These are phyloP conservation scores for Globisporangium canariense DNA, from an alignment of 352 stramenopile species.

Conservation along the genomic window DNA sequence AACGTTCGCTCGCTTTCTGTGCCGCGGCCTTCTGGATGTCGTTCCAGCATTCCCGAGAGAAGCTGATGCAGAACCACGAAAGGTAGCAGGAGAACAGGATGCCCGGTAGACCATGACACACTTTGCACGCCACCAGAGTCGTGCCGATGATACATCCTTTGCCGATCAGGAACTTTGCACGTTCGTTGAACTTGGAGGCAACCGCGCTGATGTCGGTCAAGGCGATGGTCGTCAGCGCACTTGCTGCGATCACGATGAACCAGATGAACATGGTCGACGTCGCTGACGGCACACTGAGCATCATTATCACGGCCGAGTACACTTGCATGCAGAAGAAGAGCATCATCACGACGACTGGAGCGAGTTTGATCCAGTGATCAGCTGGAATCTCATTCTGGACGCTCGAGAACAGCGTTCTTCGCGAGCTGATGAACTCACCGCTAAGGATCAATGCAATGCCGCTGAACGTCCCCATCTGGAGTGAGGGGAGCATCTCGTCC, in stretches of 20 bases:
- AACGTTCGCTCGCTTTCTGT: not conserved
- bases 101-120: conserved; percentile 37
- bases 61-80: conserved; percentile 63
- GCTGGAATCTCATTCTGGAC: conserved; percentile 41
- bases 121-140: conserved; percentile 41
- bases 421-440: conserved; percentile 43
- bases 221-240: conserved; percentile 44
- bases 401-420: conserved; percentile 22
- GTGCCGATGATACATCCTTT: conserved; percentile 41
- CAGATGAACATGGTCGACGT: conserved; percentile 37
- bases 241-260: conserved; percentile 42
- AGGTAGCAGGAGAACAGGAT: conserved; percentile 55
- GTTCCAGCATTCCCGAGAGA: conserved; percentile 73
- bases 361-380: conserved; percentile 79
- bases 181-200: conserved; percentile 27
- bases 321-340: conserved; percentile 60
- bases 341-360: conserved; percentile 62
- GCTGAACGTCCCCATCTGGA: conserved; percentile 71
- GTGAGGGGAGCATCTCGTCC: conserved; percentile 57
- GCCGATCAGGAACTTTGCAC: conserved; percentile 29
- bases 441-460: conserved; percentile 54
- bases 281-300: conserved; percentile 38
- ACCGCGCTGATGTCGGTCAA: conserved; percentile 43
- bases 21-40: conserved; percentile 40
- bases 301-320: conserved; percentile 36